These are phyloP conservation scores for Neonectria sp. DNA, from an alignment of 2,329 filamentous ascomycete genomes.

Conservation along the genomic window DNA sequence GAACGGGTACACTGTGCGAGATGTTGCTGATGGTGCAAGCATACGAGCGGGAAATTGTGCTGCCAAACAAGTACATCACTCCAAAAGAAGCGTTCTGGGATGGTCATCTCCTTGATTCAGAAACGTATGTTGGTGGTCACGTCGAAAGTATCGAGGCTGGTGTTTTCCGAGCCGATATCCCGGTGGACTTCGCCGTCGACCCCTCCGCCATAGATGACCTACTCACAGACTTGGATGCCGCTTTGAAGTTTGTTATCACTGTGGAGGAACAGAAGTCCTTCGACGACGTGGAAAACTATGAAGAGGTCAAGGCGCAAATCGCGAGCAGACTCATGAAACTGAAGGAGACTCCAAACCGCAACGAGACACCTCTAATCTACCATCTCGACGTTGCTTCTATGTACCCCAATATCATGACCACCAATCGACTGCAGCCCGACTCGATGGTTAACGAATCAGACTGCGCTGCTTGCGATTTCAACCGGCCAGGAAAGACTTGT, in stretches of 20 bases:
- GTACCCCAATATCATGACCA: conserved; percentile 99
- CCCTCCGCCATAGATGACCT: conserved; percentile 91
- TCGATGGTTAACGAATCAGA: conserved; percentile 99
- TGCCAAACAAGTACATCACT: conserved; percentile 96
- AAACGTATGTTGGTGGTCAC: conserved; percentile 98
- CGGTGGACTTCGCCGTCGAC: conserved; percentile 94
- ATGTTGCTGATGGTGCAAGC: conserved; percentile 99
- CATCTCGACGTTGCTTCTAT: conserved; percentile 99
- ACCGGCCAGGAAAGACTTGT: conserved; percentile 96
- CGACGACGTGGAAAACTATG: conserved; percentile 85
- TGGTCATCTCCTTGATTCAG: conserved; percentile 94
- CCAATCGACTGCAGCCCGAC: conserved; percentile 95
- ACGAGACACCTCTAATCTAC: conserved; percentile 92
- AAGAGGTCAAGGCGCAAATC: conserved; percentile 89
- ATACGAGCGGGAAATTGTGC: conserved; percentile 89
- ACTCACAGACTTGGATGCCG: conserved; percentile 86
- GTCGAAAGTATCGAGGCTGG: conserved; percentile 99
- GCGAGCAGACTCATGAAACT: conserved; percentile 77
- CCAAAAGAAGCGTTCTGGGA: conserved; percentile 97
- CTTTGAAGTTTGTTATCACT: conserved; percentile 88
- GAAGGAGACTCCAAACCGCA: conserved; percentile 86
- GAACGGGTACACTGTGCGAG: conserved; percentile 98
- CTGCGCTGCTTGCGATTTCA: conserved; percentile 98
- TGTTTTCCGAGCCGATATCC: conserved; percentile 96
- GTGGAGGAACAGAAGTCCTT: conserved; percentile 88